phyloP scores from a whole-genome alignment of 116 monocot species.

The Cymodocea nodosa region DNA sequence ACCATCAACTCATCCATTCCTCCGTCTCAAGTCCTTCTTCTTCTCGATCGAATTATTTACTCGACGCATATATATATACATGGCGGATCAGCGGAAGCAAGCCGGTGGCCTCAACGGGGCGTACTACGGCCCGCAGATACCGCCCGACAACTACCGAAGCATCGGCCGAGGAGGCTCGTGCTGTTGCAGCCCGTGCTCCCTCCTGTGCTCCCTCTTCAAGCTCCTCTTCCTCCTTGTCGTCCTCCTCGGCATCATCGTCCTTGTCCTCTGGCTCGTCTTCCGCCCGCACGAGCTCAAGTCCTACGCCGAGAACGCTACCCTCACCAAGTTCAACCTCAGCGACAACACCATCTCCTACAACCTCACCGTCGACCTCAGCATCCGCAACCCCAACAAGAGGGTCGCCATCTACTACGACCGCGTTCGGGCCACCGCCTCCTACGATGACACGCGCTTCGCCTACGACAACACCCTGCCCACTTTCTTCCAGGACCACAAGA shows the following conservation, averaged over 20 bases:
- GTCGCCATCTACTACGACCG: constrained; percentile 65
- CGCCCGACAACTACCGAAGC: constrained; percentile 7
- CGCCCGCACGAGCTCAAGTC: constrained; percentile 43
- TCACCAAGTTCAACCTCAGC: constrained; percentile 47
- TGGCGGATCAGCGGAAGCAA: constrained; percentile 9
- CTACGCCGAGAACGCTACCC: constrained; percentile 43
- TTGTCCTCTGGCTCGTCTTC: constrained; percentile 67
- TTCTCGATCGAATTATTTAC: no score
- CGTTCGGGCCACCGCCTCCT: constrained; percentile 28
- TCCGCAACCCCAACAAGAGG: constrained; percentile 48
- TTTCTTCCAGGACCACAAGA: constrained; percentile 68
- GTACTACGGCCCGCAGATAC: constrained; percentile 30
- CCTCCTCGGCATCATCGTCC: constrained; percentile 42
- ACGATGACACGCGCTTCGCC: constrained; percentile 39
- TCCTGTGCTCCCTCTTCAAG: constrained; percentile 19
- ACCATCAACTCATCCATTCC: no score
- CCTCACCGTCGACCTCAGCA: constrained; percentile 20
- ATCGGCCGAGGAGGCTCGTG: constrained; percentile 3
- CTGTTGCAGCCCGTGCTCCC: constrained; percentile 17
- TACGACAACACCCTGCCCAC: constrained; percentile 16
- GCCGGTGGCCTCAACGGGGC: constrained; percentile 15
- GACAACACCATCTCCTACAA: constrained; percentile 26
- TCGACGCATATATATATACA: no score
- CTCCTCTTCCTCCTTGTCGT: constrained; percentile 25
- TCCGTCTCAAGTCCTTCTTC: no score